These are phyloP conservation scores for Citrus maxima DNA, from an alignment of 345 rosid species.

Conservation along the genomic window DNA sequence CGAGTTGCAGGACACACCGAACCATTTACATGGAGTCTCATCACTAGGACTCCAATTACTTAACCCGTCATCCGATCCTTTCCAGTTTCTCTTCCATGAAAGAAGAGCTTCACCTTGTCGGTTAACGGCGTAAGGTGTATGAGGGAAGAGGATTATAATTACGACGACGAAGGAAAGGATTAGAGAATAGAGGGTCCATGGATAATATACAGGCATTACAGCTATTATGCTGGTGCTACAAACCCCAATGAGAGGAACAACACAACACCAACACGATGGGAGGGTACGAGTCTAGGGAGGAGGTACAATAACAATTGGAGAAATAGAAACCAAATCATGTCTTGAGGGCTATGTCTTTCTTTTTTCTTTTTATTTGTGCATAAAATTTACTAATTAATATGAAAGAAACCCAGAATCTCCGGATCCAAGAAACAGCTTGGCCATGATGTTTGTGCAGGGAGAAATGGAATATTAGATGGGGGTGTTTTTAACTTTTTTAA, in stretches of 20 bases:
- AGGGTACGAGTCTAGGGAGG: slow-evolving; percentile 40
- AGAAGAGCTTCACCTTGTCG: slow-evolving; percentile 59
- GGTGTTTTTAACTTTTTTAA: slow-evolving; percentile 6
- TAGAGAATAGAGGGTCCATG: slow-evolving; percentile 37
- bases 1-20: slow-evolving; percentile 42
- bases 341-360: slow-evolving; percentile 32
- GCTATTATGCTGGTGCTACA: slow-evolving; percentile 27
- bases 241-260: slow-evolving; percentile 39
- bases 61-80: slow-evolving; percentile 32
- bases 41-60: slow-evolving; percentile 33
- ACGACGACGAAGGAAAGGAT: slow-evolving; percentile 17
- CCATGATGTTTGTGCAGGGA: slow-evolving; percentile 55
- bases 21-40: slow-evolving; percentile 58
- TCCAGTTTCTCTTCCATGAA: slow-evolving; percentile 50
- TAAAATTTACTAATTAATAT: slow-evolving; percentile 31
- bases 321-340: slow-evolving; percentile 44
- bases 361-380: background rate
- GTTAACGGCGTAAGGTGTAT: slow-evolving; percentile 32
- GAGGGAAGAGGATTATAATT: slow-evolving; percentile 6
- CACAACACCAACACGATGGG: slow-evolving; percentile 1
- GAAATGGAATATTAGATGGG: slow-evolving; percentile 42
- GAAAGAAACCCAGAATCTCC: slow-evolving; percentile 58
- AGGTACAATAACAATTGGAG: slow-evolving; percentile 16
- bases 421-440: slow-evolving; percentile 88
- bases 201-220: slow-evolving; percentile 65